Evolutionary conservation across 2,329 filamentous ascomycete genomes (phyloP).

Genomic region (Elsinoe arachidis): DNA sequence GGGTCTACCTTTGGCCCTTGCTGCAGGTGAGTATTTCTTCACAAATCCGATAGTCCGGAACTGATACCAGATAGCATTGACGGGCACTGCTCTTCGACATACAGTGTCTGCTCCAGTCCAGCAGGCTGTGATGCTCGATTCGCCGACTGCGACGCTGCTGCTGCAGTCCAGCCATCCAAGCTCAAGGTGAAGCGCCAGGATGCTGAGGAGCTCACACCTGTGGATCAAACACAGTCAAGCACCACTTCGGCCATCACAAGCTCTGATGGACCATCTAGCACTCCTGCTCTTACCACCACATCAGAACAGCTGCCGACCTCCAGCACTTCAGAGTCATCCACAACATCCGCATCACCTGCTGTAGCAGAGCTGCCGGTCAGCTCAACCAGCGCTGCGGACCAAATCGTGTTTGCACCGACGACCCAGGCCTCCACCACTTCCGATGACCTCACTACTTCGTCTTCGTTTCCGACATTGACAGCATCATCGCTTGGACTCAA

Average conservation of each 20-base stretch:
- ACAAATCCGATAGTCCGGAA: neutral
- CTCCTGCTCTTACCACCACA: neutral
- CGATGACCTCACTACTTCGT: neutral
- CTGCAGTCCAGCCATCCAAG: neutral
- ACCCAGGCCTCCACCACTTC: neutral
- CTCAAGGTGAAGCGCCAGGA: neutral
- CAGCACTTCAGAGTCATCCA: neutral
- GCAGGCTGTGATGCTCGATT: conserved; percentile 4
- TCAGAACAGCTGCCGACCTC: neutral
- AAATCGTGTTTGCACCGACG: neutral
- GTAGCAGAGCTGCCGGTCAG: neutral
- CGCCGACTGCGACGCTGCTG: conserved; percentile 6
- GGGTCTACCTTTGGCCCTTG: conserved; percentile 16
- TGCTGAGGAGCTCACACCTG: neutral
- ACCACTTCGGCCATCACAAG: neutral
- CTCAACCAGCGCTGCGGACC: neutral
- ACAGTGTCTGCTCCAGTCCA: conserved; percentile 8
- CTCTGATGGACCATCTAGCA: neutral
- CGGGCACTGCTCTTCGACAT: conserved; percentile 15
- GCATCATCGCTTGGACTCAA: neutral
- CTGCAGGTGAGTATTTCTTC: conserved; percentile 5
- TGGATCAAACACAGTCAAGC: neutral
- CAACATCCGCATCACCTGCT: neutral
- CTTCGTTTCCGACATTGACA: neutral
- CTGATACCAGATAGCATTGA: neutral